Evolutionary conservation across 176 grass and related monocot species (phyloP).

Genomic region (Aegilops tauschii): DNA sequence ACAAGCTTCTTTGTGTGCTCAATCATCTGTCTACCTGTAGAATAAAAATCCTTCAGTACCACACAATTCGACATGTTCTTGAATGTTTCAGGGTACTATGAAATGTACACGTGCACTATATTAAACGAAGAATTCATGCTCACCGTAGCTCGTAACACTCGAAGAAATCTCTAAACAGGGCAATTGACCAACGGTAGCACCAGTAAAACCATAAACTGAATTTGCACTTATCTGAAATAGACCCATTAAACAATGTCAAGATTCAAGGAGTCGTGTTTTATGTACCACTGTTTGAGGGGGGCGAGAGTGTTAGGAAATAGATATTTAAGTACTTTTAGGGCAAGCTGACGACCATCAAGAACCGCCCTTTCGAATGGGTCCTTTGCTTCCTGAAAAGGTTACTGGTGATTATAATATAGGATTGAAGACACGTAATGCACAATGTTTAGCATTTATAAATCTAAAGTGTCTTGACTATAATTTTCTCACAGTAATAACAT

Average conservation of each 20-base stretch:
- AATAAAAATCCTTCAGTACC: slow-evolving; percentile 21
- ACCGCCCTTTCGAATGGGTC: slow-evolving; percentile 96
- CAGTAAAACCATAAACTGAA: slow-evolving; percentile 99
- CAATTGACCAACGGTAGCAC: slow-evolving; percentile 88
- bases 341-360: slow-evolving; percentile 97
- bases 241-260: slow-evolving; percentile 15
- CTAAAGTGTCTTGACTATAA: slow-evolving; percentile 6
- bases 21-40: slow-evolving; percentile 96
- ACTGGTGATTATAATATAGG: slow-evolving; percentile 13
- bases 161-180: slow-evolving; percentile 99
- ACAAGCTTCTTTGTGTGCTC: slow-evolving; percentile 98
- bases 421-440: slow-evolving; percentile 26
- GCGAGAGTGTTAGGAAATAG: background rate
- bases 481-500: slow-evolving; percentile 5
- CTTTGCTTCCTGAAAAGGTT: slow-evolving; percentile 80
- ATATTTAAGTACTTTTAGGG: slow-evolving; percentile 67
- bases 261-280: background rate
- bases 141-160: slow-evolving; percentile 98
- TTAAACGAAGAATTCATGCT: slow-evolving; percentile 12
- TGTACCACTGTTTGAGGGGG: background rate
- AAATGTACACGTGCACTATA: slow-evolving; percentile 11
- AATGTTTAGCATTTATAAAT: slow-evolving; percentile 22
- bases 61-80: slow-evolving; percentile 1
- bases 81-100: background rate
- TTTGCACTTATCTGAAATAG: slow-evolving; percentile 89